Conservation (phyloP, 2,329 filamentous ascomycete genomes). For the Nigrospora osmanthi region DNA sequence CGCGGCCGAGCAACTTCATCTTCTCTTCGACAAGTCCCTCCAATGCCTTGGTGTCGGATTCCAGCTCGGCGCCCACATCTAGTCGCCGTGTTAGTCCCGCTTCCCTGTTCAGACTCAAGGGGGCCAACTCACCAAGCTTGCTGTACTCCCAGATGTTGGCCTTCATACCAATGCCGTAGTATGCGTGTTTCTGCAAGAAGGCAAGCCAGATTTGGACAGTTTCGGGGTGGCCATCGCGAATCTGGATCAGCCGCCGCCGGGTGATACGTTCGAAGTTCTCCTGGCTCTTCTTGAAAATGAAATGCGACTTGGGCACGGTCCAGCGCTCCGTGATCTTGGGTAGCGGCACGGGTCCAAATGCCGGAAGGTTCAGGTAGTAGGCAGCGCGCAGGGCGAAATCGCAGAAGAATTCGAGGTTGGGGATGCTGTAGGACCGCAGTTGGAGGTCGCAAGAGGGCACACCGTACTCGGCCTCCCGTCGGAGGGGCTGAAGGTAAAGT, state of each 20-base stretch:
- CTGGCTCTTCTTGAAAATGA: conserved; percentile 95
- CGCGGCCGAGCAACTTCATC: conserved; percentile 48
- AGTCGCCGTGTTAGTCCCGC: background rate
- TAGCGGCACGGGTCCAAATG: conserved; percentile 76
- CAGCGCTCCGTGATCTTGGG: conserved; percentile 85
- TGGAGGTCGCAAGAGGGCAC: conserved; percentile 87
- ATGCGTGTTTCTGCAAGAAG: conserved; percentile 85
- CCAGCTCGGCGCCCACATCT: conserved; percentile 47
- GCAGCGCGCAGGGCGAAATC: conserved; percentile 93
- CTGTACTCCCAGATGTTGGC: conserved; percentile 92
- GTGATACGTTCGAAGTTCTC: conserved; percentile 97
- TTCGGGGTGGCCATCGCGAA: conserved; percentile 84
- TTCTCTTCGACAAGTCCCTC: conserved; percentile 37
- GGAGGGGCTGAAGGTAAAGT: conserved; percentile 77
- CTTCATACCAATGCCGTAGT: conserved; percentile 98
- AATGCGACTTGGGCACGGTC: conserved; percentile 84
- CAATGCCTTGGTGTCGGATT: conserved; percentile 16
- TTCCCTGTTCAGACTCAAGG: background rate
- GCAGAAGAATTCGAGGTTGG: conserved; percentile 87
- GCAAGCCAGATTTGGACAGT: conserved; percentile 87
- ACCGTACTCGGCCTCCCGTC: conserved; percentile 64
- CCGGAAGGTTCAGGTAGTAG: conserved; percentile 85
- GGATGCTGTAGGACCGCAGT: conserved; percentile 81
- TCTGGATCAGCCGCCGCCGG: conserved; percentile 77
- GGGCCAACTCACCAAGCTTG: conserved; percentile 48